These are phyloP conservation scores for Papiliotrema flavescens DNA, from an alignment of 1,284 basidiomycete species.

Conservation along the genomic window DNA sequence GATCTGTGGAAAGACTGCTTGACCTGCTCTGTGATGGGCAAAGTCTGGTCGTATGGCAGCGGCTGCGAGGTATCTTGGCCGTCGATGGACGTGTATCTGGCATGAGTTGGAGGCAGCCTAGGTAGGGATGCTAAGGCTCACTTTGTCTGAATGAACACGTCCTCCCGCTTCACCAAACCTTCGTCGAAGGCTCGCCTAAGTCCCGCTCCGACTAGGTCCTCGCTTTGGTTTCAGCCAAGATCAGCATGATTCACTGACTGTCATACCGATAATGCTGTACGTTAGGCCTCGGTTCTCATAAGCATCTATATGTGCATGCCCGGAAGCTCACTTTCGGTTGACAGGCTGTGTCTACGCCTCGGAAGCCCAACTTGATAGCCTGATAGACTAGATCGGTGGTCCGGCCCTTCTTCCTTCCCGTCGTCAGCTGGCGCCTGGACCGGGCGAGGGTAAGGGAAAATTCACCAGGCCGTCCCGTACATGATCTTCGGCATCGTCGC, in stretches of 20 bases:
- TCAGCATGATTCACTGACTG: background rate
- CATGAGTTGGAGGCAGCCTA: background rate
- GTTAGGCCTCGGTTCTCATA: background rate
- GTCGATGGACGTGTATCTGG: constrained; percentile 64
- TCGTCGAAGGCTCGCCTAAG: constrained; percentile 56
- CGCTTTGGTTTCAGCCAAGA: constrained; percentile 51
- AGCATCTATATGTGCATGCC: background rate
- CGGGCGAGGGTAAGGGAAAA: background rate
- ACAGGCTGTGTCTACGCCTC: constrained; percentile 76
- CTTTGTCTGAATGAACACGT: constrained; percentile 74
- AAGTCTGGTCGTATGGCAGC: constrained; percentile 64
- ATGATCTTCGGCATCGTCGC: constrained; percentile 53
- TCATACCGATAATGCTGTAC: constrained; percentile 67
- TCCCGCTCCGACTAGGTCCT: constrained; percentile 72
- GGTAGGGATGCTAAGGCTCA: constrained; percentile 31
- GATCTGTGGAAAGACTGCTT: constrained; percentile 61
- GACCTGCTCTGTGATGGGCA: constrained; percentile 61
- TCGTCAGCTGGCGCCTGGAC: background rate
- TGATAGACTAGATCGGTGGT: constrained; percentile 64
- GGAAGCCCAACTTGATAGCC: constrained; percentile 69
- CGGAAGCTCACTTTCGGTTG: constrained; percentile 57
- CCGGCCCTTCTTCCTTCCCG: constrained; percentile 70
- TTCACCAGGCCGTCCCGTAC: constrained; percentile 66
- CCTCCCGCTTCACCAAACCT: constrained; percentile 59
- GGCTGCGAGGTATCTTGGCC: constrained; percentile 68